Conservation (phyloP, 2,329 filamentous ascomycete genomes). For the Ceratocystis cubensis region DNA sequence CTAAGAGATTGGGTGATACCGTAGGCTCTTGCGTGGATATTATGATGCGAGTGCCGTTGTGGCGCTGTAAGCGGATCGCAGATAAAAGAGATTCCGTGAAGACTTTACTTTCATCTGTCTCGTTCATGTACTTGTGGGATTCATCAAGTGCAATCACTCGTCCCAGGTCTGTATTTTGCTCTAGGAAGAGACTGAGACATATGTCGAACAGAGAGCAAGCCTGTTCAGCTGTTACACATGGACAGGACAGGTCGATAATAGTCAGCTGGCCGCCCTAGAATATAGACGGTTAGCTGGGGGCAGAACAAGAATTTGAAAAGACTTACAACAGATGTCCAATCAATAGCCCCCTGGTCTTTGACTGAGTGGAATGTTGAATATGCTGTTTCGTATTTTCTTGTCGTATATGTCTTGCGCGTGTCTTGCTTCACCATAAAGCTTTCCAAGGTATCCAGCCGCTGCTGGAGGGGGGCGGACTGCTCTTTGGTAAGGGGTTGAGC, state of each 20-base stretch:
- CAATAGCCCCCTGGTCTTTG: background rate
- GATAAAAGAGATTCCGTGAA: background rate
- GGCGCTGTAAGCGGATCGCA: background rate
- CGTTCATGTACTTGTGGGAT: background rate
- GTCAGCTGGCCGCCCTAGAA: background rate
- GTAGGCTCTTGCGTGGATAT: background rate
- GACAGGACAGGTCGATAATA: background rate
- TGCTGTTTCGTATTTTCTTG: background rate
- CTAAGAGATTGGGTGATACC: background rate
- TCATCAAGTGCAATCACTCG: background rate
- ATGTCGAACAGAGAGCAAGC: background rate
- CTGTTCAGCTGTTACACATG: background rate
- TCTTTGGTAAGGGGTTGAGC: background rate
- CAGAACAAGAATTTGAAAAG: background rate
- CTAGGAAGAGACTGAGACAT: background rate
- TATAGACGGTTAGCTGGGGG: no score
- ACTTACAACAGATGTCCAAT: background rate
- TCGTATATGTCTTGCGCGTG: rapidly evolving
- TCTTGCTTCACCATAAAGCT: background rate
- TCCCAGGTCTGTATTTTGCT: background rate
- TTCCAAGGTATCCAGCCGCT: background rate
- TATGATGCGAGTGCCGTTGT: background rate
- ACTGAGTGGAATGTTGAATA: background rate
- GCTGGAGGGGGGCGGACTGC: background rate
- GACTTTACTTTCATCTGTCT: background rate